A percentile compares a stretch with the other conserved stretches of the same genome.
Conservation (phyloP, 345 rosid species). For the Lepidium didymum region DNA sequence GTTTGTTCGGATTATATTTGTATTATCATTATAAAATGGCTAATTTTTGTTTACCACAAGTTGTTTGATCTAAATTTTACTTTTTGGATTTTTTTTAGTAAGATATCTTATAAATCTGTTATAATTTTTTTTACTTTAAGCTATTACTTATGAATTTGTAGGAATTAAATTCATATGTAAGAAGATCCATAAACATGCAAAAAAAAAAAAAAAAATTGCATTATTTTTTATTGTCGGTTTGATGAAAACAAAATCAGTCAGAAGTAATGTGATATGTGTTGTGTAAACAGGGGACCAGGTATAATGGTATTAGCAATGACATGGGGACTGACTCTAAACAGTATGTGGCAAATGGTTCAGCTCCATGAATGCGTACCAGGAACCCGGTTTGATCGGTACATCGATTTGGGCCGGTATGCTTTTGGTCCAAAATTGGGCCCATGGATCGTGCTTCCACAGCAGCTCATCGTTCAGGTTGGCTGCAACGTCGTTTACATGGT, state of each 20-base stretch:
- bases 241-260: neutral
- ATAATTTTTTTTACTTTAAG: neutral
- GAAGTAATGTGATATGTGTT: constrained; percentile 2
- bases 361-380: constrained; percentile 93
- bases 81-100: neutral
- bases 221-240: neutral
- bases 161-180: neutral
- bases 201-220: neutral
- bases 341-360: constrained; percentile 97
- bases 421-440: constrained; percentile 77
- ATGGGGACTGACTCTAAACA: constrained; percentile 86
- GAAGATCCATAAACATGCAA: neutral
- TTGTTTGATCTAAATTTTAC: too few species aligned
- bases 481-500: constrained; percentile 95
- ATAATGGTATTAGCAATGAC: constrained; percentile 49
- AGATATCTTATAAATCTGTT: neutral
- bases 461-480: constrained; percentile 87
- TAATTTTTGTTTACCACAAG: too few species aligned
- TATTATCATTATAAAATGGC: too few species aligned
- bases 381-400: constrained; percentile 79
- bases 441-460: constrained; percentile 93
- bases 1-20: too few species aligned
- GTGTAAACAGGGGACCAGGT: constrained; percentile 79
- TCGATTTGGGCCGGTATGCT: constrained; percentile 80
- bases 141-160: neutral